Evolutionary conservation across 805 yeast species (phyloP).

Genomic region (Ogataea nitratoaversa): DNA sequence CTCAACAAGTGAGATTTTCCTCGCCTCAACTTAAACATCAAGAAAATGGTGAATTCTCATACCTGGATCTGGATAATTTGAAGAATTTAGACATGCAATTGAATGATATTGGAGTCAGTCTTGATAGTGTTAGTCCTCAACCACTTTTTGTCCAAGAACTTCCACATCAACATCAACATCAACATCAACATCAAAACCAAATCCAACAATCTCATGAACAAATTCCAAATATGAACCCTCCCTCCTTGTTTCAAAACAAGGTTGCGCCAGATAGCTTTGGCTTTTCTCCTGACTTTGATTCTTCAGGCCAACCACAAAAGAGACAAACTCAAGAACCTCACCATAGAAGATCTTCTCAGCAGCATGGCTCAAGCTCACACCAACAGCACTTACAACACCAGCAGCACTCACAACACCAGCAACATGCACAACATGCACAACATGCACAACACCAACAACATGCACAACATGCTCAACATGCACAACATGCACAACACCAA

Average conservation of each 20-base stretch:
- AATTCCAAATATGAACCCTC: background rate
- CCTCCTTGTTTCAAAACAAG: slow-evolving; percentile 10
- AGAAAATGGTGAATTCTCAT: slow-evolving; percentile 28
- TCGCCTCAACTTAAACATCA: slow-evolving; percentile 58
- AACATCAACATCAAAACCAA: background rate
- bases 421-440: too few species aligned
- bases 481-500: slow-evolving; percentile 1
- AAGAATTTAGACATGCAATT: slow-evolving; percentile 22
- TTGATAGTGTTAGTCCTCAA: slow-evolving; percentile 5
- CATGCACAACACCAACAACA: too few species aligned
- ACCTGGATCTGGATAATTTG: slow-evolving; percentile 30
- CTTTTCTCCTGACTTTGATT: slow-evolving; percentile 10
- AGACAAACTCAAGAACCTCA: too few species aligned
- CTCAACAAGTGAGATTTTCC: slow-evolving; percentile 72
- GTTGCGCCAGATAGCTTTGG: slow-evolving; percentile 7
- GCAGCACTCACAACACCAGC: too few species aligned
- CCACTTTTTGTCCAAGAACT: too few species aligned
- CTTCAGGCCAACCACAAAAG: slow-evolving; percentile 7
- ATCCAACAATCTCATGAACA: background rate
- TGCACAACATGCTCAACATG: slow-evolving; percentile 6
- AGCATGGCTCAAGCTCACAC: too few species aligned
- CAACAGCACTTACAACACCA: too few species aligned
- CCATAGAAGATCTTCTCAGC: too few species aligned
- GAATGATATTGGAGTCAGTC: slow-evolving; percentile 21
- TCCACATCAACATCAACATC: background rate